Evolutionary conservation across 2,329 filamentous ascomycete genomes (phyloP).

Genomic region (Colletotrichum sp.): DNA sequence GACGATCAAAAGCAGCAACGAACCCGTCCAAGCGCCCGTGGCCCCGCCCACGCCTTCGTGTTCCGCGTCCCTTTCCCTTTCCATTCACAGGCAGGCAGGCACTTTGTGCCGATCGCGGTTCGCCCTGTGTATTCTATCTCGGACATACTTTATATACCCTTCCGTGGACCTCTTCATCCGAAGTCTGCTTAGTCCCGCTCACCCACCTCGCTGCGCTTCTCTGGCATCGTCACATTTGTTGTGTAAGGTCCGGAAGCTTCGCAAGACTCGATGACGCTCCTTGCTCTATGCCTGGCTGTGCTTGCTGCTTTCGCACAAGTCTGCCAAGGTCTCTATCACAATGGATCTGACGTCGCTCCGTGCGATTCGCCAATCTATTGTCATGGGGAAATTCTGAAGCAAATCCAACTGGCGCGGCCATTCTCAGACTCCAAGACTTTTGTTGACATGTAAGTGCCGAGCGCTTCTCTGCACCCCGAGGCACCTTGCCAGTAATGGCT

Average conservation of each 20-base stretch:
- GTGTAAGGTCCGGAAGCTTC: neutral
- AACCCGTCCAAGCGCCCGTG: constrained; percentile 1
- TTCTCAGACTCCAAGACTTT: constrained; percentile 75
- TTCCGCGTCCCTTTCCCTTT: neutral
- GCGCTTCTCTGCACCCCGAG: neutral
- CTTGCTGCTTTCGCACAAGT: constrained; percentile 24
- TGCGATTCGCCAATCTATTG: constrained; percentile 74
- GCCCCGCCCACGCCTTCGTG: neutral
- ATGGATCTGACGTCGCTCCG: constrained; percentile 66
- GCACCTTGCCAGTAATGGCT: neutral
- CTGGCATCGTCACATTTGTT: neutral
- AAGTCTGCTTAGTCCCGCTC: neutral
- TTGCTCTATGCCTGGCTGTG: neutral
- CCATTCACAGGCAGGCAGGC: neutral
- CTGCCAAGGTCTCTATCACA: constrained; percentile 57
- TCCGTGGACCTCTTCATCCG: neutral
- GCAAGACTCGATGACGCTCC: neutral
- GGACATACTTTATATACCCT: neutral
- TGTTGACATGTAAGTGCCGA: constrained; percentile 64
- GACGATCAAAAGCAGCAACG: neutral
- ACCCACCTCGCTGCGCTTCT: neutral
- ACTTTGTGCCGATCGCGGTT: neutral
- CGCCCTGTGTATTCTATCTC: neutral
- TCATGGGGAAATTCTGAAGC: constrained; percentile 65
- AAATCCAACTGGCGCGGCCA: constrained; percentile 67